Evolutionary conservation across 2,329 filamentous ascomycete genomes (phyloP), one percentile per base, ranked within the genome.

Genomic region (Aaosphaeria pasadenensis): DNA sequence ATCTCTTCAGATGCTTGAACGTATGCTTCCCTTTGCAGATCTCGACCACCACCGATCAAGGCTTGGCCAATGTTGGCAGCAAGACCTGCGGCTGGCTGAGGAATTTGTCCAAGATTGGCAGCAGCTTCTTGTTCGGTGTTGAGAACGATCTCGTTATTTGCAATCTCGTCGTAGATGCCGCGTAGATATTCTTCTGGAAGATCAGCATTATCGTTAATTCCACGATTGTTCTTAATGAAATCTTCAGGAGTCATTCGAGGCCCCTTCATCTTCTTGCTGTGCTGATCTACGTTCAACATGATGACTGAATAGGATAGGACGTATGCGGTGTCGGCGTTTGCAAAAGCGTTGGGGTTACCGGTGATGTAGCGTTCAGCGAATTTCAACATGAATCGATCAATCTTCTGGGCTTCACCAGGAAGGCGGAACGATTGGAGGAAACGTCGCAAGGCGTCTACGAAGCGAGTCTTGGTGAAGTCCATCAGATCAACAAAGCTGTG

Each of bases 361-460:
- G 86, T 87, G 44, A 95, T 88, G 68, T 99, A 99, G 51, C 92
- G 86, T 70, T 97, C 92, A 7, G 94, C 94, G 72, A 97, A 99
- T 70, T 99, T 99, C 57, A 99, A 77, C 94, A 99, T 97, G 73
- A 97, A 95, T 42, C 94, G 89, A 83, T 99, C 94, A 57, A 99
- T 99, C 76, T 99, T 99, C 67, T 99, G 94, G 0, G 91, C 91
- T 71, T 99, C 94, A 51, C 94, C 94, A 0, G 94, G 94, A 11
- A 99, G 77, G 53, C 94, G 87, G 77, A 99, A 99, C 30, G 90
- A 88, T 69, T 99, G 94, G 9, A 99, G 76, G 62, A 99, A 99
- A 49, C 90, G 86, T 35, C 94, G 85, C 29, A 99, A 75, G 11
- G 94, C 87, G 70, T 96, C 92, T 5, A 96, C 92, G 60, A 99